Evolutionary conservation across 2,329 filamentous ascomycete species (phyloP).

Genomic region (Zymoseptoria brevis): DNA sequence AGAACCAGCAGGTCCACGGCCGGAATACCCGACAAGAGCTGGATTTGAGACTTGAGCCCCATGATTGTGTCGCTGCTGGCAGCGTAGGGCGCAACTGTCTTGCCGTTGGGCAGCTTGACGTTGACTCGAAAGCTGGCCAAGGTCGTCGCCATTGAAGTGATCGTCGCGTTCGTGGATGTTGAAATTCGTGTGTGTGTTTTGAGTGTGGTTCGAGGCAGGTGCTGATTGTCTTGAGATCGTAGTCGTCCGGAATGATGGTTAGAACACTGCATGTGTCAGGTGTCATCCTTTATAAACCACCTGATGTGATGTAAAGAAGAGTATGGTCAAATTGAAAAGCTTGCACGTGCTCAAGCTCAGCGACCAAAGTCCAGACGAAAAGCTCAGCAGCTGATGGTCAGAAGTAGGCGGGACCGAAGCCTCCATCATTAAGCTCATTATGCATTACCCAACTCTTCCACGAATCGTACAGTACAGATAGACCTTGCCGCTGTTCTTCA

Average conservation of each 20-base stretch:
- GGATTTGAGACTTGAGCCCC: not conserved
- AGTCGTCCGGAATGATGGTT: too few relatives aligned
- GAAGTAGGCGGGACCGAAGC: too few relatives aligned
- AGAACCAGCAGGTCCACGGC: not conserved
- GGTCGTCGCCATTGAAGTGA: not conserved
- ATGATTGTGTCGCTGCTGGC: not conserved
- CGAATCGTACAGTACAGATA: not conserved
- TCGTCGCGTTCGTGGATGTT: not conserved
- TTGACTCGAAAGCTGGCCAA: not conserved
- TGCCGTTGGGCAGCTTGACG: not conserved
- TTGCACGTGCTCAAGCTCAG: too few relatives aligned
- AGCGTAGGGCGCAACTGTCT: not conserved
- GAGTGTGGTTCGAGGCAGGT: not conserved
- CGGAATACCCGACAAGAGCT: not conserved
- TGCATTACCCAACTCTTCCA: not conserved
- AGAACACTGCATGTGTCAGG: too few relatives aligned
- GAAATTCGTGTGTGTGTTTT: not conserved
- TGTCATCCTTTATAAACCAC: too few relatives aligned
- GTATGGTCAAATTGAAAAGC: too few relatives aligned
- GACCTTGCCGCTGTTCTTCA: not conserved
- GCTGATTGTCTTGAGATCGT: too few relatives aligned
- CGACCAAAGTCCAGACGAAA: too few relatives aligned
- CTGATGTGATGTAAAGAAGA: too few relatives aligned
- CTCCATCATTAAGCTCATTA: not conserved
- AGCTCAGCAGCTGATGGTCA: too few relatives aligned